Evolutionary conservation across 2,329 filamentous ascomycete species (phyloP).

Genomic region (Penicillium polonicum): DNA sequence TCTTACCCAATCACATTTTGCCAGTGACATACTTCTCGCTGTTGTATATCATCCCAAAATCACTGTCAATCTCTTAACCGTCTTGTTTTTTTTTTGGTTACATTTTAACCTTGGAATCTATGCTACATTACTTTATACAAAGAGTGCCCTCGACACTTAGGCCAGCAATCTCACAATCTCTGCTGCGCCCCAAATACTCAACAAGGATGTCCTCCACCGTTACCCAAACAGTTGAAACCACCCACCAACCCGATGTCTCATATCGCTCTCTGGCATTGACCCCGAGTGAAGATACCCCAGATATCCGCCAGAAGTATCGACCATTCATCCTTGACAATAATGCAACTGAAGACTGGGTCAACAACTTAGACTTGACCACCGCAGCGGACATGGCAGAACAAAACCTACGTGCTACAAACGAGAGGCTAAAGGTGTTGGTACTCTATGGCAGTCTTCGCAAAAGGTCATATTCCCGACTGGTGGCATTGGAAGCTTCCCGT

Average conservation of each 20-base stretch:
- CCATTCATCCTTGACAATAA: constrained; percentile 54
- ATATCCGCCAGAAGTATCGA: constrained; percentile 52
- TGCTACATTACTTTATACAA: neutral
- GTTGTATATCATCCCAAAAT: neutral
- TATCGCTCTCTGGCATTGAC: constrained; percentile 47
- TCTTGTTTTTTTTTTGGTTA: neutral
- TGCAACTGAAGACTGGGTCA: constrained; percentile 55
- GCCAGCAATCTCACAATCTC: neutral
- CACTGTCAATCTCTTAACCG: neutral
- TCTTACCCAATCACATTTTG: neutral
- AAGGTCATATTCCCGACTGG: constrained; percentile 59
- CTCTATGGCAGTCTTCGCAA: constrained; percentile 60
- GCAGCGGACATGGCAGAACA: constrained; percentile 52
- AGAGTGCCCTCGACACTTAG: neutral
- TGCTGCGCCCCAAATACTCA: neutral
- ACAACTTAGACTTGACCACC: constrained; percentile 55
- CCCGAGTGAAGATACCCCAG: constrained; percentile 48
- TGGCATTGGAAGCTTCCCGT: constrained; percentile 60
- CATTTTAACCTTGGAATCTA: neutral
- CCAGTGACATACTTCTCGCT: neutral
- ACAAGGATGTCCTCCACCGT: constrained; percentile 3
- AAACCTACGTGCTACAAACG: constrained; percentile 42
- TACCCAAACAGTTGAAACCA: neutral
- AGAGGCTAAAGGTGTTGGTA: constrained; percentile 57
- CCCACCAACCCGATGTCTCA: neutral